Evolutionary conservation across 257 asterid genomes (phyloP), one percentile per base, ranked within the genome.

Genomic region (Nicotiana sylvestris): DNA sequence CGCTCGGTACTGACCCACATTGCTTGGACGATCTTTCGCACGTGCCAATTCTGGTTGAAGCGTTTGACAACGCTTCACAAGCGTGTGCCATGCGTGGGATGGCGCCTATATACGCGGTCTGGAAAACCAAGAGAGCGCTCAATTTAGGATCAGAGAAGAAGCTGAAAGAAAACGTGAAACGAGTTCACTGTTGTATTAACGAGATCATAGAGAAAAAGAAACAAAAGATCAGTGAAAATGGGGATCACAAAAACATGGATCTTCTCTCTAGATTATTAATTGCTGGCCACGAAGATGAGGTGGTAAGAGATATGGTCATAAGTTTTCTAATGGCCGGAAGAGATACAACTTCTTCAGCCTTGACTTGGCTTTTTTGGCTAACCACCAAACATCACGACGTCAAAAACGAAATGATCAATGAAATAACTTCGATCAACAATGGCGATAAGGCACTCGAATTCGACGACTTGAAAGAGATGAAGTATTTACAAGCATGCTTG

Each of bases 61-160:
- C 97, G 6, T 93, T 93, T n/a, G 97, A 93, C 39, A 60, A 85
- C 1, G 95, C 97, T 0, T 88, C 95, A 0, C 83, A 61, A 85
- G 82, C 84, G 25, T 90, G 89, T 29, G 94, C 97, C 66, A 82
- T 68, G 89, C 91, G 97, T 1, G 97, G 92, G 0, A 76, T 88
- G n/a, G 91, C 90, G 4, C 91, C 92, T 9, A 62, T 91, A 1
- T 57, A 30, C 1, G 89, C 88, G 0, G 81, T 92, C 1, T 93
- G 97, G 97, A 93, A 88, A 72, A 9, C 81, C 9, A 93, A 92
- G 88, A 82, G 92, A 67, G 77, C 85, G 2, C 57, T 93, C 67
- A 90, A 88, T 39, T 13, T 91, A 16, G 98, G 98, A 2, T 29
- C 86, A 1, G 98, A 93, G 88, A 91, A 82, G 58, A 83, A 86